phyloP scores from a whole-genome alignment of 768 basidiomycete species.

The Tulasnella sp. region DNA sequence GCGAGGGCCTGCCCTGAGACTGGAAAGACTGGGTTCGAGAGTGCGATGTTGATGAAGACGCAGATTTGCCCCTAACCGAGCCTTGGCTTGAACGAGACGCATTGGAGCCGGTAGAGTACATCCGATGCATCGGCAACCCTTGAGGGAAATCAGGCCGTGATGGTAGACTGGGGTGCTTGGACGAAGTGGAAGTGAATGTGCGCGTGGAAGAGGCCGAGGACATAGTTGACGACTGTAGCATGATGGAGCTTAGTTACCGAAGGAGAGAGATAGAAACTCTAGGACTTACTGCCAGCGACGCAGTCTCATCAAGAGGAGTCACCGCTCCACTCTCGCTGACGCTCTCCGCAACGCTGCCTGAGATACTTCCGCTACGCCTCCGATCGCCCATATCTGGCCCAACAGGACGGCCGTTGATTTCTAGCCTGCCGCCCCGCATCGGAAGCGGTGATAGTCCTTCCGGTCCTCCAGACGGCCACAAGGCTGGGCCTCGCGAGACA shows the following conservation, averaged over 20 bases:
- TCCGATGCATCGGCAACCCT: constrained; percentile 32
- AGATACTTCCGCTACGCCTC: constrained; percentile 6
- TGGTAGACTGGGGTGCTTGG: constrained; percentile 60
- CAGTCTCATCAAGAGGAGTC: constrained; percentile 62
- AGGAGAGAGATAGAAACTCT: constrained; percentile 11
- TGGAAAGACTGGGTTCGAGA: constrained; percentile 9
- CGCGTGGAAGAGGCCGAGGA: constrained; percentile 64
- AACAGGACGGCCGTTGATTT: constrained; percentile 34
- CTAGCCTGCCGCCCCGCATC: constrained; percentile 21
- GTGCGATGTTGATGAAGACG: constrained; percentile 7
- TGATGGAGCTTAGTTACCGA: not conserved
- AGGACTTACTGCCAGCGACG: constrained; percentile 59
- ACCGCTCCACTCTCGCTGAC: constrained; percentile 34
- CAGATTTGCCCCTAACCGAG: not conserved
- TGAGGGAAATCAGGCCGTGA: constrained; percentile 84
- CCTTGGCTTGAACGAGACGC: constrained; percentile 3
- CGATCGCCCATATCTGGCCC: not conserved
- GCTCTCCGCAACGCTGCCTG: constrained; percentile 12
- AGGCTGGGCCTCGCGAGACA: not conserved
- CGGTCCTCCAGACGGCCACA: not conserved
- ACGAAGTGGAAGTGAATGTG: constrained; percentile 64
- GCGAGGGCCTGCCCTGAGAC: not conserved
- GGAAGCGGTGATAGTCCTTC: not conserved
- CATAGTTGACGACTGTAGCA: constrained; percentile 16
- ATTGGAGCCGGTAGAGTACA: not conserved